Base-by-base conservation (phyloP, 1,139 yeast genomes). In the Scheffersomyces stambukii region DNA sequence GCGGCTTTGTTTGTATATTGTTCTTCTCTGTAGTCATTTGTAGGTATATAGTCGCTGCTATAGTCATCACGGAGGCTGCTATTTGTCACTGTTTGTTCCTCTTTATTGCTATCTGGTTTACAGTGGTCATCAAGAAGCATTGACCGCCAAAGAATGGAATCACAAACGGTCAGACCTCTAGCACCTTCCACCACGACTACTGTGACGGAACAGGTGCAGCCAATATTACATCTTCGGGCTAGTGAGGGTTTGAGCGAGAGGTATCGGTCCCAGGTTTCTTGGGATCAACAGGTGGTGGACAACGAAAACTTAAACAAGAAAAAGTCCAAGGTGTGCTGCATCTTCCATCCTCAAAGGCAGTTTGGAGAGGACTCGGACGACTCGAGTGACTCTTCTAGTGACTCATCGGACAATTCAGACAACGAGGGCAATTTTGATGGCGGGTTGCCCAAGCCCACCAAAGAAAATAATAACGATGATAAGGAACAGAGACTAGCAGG, bases 291-390 rank as follows among this genome's bases (percentile, higher is more conserved):
- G 28, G 91, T 86, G 6, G 67, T 89, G 5, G 97, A 89, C 55
- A 89, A 89, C 50, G 97, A 89, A 56, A 61, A 81, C 51, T 65
- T 89, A 81, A 75, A 81, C 48, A 82, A 75, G 61, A 89, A 89
- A 61, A 88, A 88, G 53, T 75, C 95, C 12, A 89, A 89, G 55
- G 80, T 89, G 13, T 89, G 97, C 51, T 89, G 97, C 44, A 89
- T 89, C 14, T 89, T 81, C 60, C 95, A 85, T 48, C 95, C 95
- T 2, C 81, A 80, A 28, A 65, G 77, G 19, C 81, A 77, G 42
- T 81, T 79, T 46, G 91, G 76, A 17, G 83, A 76, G 35, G 74
- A 68, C 27, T 69, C 71, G 11, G 60, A 69, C 17, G 54, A 53
- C 8, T 51, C 54, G 7, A 45, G 54, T 21, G 55, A 53, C 32